Evolutionary conservation across 1,284 basidiomycete species (phyloP), one percentile per base, ranked within the genome.

Genomic region (Mycena sp.): DNA sequence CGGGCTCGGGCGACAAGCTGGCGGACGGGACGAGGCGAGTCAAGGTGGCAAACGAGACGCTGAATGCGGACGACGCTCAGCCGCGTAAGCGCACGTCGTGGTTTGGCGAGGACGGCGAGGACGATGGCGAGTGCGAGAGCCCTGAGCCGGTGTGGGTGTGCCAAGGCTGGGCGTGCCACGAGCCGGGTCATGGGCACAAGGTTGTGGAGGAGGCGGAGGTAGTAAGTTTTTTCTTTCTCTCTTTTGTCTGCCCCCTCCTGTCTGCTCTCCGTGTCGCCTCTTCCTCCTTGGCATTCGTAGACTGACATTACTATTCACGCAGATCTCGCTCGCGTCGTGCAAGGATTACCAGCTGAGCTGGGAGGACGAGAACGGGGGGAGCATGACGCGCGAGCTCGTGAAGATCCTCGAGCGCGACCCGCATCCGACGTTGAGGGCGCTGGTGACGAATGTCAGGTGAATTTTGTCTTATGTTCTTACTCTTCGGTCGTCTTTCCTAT

Each of bases 281-380:
- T 11, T 52, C 29, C 32, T n/a, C n/a, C n/a, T n/a, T n/a, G n/a
- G n/a, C n/a, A n/a, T n/a, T n/a, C n/a, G n/a, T n/a, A 2, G 26
- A 41, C 30, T 16, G 32, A 35, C 11, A 19, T 26, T 26, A 9
- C 30, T 21, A 16, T 17, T 5, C 16, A 1, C 28, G 17, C 26
- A 65, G 67, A 67, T 68, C 38, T 66, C 67, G 14, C 50, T 68
- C 12, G 64, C 63, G 11, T 68, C 67, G 7, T 68, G 67, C 43
- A 66, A 68, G 40, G 67, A 68, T 43, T 25, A 49, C 45, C 67
- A 68, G 48, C 19, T 66, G 5, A 66, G 61, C 38, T 68, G 67
- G 67, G 67, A 68, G 49, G 61, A 64, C 43, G 26, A 43, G 23
- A 26, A 43, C 19, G 67, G 67, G 26, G 63, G 58, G 23, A 66